These are phyloP conservation scores for Heliamphora pulchella DNA, from an alignment of 179 eudicot genomes.

Conservation along the genomic window DNA sequence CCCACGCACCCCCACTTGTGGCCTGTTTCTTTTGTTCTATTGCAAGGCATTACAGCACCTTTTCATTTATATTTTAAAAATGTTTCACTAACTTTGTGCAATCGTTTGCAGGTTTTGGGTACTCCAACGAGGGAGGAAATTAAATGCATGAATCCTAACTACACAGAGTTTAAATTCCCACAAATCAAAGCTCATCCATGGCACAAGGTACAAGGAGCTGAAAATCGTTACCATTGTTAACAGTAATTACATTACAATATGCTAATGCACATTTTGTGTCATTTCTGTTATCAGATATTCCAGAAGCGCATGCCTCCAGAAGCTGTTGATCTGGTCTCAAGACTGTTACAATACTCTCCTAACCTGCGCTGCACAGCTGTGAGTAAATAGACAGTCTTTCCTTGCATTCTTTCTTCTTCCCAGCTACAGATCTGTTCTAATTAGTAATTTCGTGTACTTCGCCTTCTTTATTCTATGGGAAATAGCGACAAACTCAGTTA, in stretches of 20 bases:
- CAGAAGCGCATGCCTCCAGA: slow-evolving; percentile 92
- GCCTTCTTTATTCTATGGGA: neutral
- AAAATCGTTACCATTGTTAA: neutral
- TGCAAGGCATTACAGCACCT: neutral
- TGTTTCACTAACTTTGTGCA: neutral
- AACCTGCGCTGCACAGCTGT: slow-evolving; percentile 83
- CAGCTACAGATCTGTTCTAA: neutral
- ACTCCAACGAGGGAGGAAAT: slow-evolving; percentile 95
- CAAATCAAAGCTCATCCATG: slow-evolving; percentile 96
- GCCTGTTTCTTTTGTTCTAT: neutral
- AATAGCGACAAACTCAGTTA: neutral
- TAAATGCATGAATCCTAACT: slow-evolving; percentile 93
- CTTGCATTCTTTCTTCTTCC: neutral
- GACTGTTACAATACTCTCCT: slow-evolving; percentile 87
- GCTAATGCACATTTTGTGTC: neutral
- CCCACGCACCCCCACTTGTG: neutral
- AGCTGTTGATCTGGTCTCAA: slow-evolving; percentile 90
- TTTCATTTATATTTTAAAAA: neutral
- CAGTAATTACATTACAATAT: neutral
- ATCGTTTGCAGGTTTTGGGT: slow-evolving; percentile 63
- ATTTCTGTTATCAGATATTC: slow-evolving; percentile 51
- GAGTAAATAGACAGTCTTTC: slow-evolving; percentile 26
- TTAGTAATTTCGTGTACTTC: neutral
- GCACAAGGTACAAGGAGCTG: slow-evolving; percentile 64
- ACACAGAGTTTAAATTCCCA: slow-evolving; percentile 85